Base-by-base conservation (phyloP, 2,329 filamentous ascomycete species). In the Tolypocladium ophioglossoides region DNA sequence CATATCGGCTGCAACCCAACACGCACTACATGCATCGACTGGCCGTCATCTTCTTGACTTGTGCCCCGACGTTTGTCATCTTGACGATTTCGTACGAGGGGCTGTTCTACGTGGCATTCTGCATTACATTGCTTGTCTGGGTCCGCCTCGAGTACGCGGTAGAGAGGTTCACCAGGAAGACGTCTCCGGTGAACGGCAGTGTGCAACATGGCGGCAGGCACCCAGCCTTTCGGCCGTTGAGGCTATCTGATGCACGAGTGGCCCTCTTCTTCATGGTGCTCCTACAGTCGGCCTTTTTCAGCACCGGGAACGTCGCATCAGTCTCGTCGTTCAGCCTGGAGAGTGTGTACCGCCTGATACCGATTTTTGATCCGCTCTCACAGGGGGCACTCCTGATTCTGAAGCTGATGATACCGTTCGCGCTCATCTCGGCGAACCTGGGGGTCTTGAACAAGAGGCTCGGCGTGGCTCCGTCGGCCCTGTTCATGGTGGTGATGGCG, bases 21-120 rank as follows among this genome's bases (percentile, higher is more conserved):
- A 86, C 78, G 61, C 85, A 96, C 71, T 96, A 97, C 69, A 81
- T 97, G 61, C 91, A 97, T 68, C 85, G 91, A 27, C 76, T 99
- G 4, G 79, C 91, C 60, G 82, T 95, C 62, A 84, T 96, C 53
- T 99, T 97, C 73, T 77, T 99, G 50, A 88, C 91, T 6, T 97
- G 95, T 67, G 87, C 92, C 0, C 94, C 94, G 0, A 87, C 87
- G 1, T 99, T 97, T 70, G 87, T 99, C 66, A 92, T 99, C 64
- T 82, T 99, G 51, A 95, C 91, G 9, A 96, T 97, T 62, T 96
- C 92, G 0, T 99, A 95, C 72, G 94, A 99, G 70, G 92, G 92
- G 0, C 78, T 99, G 2, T 99, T 99, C 70, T 99, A 97, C 70
- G 83, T 96, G 56, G 84, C 86, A 12, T 99, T 96, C 70, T 91